phyloP scores from a whole-genome alignment of 2,329 filamentous ascomycete genomes.

The Cytospora piceicola region DNA sequence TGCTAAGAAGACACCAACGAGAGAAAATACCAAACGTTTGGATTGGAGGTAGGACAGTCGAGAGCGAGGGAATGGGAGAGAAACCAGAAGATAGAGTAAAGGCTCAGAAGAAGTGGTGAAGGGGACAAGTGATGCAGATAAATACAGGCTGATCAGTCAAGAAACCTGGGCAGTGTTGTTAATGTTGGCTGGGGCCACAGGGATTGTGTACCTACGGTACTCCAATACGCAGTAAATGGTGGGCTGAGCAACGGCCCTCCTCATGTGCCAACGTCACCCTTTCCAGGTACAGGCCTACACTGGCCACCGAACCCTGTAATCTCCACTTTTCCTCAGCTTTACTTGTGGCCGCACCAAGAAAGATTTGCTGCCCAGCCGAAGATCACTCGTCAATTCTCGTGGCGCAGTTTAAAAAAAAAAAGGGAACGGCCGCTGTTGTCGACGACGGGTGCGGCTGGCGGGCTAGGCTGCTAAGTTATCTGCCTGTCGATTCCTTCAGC shows the following conservation, averaged over 20 bases:
- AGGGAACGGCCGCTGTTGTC: conserved; percentile 15
- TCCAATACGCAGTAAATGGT: not conserved
- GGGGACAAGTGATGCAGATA: conserved; percentile 21
- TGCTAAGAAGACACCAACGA: conserved; percentile 14
- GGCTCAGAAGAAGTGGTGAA: not conserved
- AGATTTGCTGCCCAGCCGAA: conserved; percentile 25
- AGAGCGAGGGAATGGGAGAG: conserved; percentile 20
- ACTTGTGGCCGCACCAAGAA: conserved; percentile 18
- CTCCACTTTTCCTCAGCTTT: conserved; percentile 26
- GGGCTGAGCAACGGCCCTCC: conserved; percentile 3
- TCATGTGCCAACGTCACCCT: conserved; percentile 19
- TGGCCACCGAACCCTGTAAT: conserved; percentile 10
- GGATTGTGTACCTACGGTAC: conserved; percentile 7
- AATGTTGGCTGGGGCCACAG: conserved; percentile 13
- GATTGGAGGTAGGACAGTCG: not conserved
- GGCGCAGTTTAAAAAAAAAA: conserved; percentile 14
- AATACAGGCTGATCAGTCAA: conserved; percentile 11
- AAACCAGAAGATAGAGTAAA: not conserved
- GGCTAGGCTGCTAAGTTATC: no score
- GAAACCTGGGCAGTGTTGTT: conserved; percentile 18
- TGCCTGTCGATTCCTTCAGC: not conserved
- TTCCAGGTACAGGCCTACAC: conserved; percentile 11
- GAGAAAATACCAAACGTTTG: conserved; percentile 16
- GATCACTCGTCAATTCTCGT: conserved; percentile 22
- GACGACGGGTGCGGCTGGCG: not conserved